A percentile compares a stretch with the other conserved stretches of the same genome.
phyloP scores from a whole-genome alignment of 495 filamentous ascomycete species.

The Rhypophila decipiens region DNA sequence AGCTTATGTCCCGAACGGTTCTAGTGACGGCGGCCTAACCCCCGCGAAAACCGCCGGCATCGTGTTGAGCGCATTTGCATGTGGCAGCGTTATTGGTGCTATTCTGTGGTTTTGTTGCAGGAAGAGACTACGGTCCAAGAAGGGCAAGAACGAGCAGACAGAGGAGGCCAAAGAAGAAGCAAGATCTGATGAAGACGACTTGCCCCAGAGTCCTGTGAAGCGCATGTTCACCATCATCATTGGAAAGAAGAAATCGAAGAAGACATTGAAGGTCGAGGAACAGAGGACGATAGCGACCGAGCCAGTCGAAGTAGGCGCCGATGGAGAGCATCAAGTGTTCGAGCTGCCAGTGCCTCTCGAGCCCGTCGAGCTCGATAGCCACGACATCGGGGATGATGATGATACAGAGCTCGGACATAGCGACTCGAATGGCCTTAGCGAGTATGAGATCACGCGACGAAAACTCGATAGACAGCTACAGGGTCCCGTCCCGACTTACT shows the following conservation, averaged over 20 bases:
- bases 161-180: slow-evolving; percentile 22
- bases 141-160: slow-evolving; percentile 10
- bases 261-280: slow-evolving; percentile 10
- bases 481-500: slow-evolving; percentile 32
- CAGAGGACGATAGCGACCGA: slow-evolving; percentile 15
- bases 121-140: slow-evolving; percentile 21
- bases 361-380: slow-evolving; percentile 44
- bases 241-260: slow-evolving; percentile 21
- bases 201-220: slow-evolving; percentile 22
- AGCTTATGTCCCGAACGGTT: slow-evolving; percentile 5
- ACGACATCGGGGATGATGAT: slow-evolving; percentile 28
- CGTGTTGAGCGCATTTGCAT: slow-evolving; percentile 36
- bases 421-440: slow-evolving; percentile 23
- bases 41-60: slow-evolving; percentile 30
- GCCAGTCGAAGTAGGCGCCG: slow-evolving; percentile 39
- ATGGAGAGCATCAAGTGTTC: slow-evolving; percentile 41
- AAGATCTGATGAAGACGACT: slow-evolving; percentile 12
- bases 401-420: slow-evolving; percentile 29
- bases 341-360: slow-evolving; percentile 41
- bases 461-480: slow-evolving; percentile 40
- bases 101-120: slow-evolving; percentile 26
- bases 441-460: slow-evolving; percentile 37
- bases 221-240: slow-evolving; percentile 28
- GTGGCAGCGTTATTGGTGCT: slow-evolving; percentile 35
- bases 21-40: slow-evolving; percentile 33